These are phyloP conservation scores for Microbotryum violaceum DNA, from an alignment of 1,284 basidiomycete genomes.

Conservation along the genomic window DNA sequence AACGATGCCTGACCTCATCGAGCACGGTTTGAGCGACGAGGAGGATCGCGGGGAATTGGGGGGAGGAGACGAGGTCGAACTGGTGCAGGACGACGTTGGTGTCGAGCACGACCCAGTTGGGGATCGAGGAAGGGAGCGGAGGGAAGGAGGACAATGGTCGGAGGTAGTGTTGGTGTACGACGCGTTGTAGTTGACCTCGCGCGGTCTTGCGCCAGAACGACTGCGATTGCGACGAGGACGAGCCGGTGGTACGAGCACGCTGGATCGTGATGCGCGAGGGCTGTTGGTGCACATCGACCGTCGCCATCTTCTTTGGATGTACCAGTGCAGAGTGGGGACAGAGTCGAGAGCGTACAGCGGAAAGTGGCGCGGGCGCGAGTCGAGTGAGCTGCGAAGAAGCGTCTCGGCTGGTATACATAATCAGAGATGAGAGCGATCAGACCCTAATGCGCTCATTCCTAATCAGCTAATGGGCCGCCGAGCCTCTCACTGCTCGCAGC, in stretches of 20 bases:
- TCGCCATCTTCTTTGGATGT: no score
- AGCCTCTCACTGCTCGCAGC: no score
- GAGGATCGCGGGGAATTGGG: slow-evolving; percentile 50
- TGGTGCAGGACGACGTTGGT: slow-evolving; percentile 90
- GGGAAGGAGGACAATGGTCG: slow-evolving; percentile 92
- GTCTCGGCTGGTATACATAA: no score
- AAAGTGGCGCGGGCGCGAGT: no score
- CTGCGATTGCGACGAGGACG: slow-evolving; percentile 3
- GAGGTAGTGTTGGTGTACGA: slow-evolving; percentile 90
- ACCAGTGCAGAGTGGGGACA: no score
- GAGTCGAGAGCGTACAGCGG: no score
- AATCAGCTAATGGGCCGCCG: no score
- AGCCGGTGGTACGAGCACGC: slow-evolving; percentile 11
- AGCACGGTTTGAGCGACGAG: slow-evolving; percentile 91
- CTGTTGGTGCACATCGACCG: not conserved
- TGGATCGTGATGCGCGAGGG: slow-evolving; percentile 19
- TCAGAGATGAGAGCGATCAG: no score
- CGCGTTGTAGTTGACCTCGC: slow-evolving; percentile 88
- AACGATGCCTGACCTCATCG: slow-evolving; percentile 91
- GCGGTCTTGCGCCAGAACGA: slow-evolving; percentile 62
- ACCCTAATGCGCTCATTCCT: no score
- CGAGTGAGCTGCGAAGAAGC: no score
- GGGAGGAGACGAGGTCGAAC: slow-evolving; percentile 85
- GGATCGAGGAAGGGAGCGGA: slow-evolving; percentile 55
- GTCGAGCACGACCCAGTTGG: slow-evolving; percentile 82